Base-by-base conservation (phyloP, 352 stramenopile genomes). In the Globisporangium spinosum region DNA sequence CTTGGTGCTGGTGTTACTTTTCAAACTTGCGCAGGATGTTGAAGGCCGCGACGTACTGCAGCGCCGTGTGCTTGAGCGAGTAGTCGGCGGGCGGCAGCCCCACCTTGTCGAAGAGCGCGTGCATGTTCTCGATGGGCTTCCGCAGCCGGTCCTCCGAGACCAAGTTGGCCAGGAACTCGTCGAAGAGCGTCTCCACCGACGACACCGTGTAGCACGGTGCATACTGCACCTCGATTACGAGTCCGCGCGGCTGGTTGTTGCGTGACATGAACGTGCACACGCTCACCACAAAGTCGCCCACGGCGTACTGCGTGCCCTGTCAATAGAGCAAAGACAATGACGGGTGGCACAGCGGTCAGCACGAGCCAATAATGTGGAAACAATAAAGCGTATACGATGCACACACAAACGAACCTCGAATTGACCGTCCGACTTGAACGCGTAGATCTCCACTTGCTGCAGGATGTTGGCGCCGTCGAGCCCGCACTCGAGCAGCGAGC, bases 381-480 rank as follows among this genome's bases (percentile, higher is more conserved):
- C 15, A 34, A 45, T 45, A 65, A 20, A 38, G 32, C 32, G 23
- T 34, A 15, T 10, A 22, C 29, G 60, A 56, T 22, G 10, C 8
- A 15, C 3, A 69, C 12, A 10, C 3, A 34, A 2, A 40, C 60
- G 34, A 64, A 89, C 82, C 80, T 95, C 87, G 66, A 95, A 95
- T 70, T 95, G 87, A 12, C 85, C 87, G 61, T 95, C 85, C 43
- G 85, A 93, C 71, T 95, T 95, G 76, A 91, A 91, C 25, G 87
- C 83, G 72, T 95, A 95, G 71, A 95, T 95, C 73, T 95, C 87
- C 56, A 94, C 85, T 59, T 95, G 87, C 72, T 95, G 87, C 45
- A 95, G 72, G 64, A 95, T 94, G 53, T 89, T 94, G 34, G 87
- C 87, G 58, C 87, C 87, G 38, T 95, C 87, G 47, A 95, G 75